These are phyloP conservation scores for Metrosideros polymorpha DNA, from an alignment of 441 rosid genomes.

Conservation along the genomic window DNA sequence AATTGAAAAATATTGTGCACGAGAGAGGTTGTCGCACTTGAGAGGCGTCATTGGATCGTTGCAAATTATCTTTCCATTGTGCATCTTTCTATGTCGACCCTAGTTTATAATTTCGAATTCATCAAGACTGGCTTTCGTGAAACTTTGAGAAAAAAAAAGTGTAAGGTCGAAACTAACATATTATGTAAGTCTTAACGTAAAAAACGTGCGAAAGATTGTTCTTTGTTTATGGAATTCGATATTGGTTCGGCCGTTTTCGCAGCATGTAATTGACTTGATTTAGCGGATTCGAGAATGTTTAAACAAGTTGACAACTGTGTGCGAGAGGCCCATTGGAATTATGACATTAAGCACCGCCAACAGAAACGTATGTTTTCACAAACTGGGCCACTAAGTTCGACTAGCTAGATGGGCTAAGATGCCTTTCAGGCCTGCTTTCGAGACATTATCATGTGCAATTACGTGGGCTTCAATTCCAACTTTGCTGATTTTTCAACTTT, in stretches of 20 bases:
- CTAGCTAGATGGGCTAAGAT: not conserved
- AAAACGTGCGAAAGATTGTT: not conserved
- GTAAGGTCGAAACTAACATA: not conserved
- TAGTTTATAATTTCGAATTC: not conserved
- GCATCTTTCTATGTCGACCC: no score
- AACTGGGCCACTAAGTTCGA: not conserved
- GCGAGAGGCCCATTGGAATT: not conserved
- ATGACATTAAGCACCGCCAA: not conserved
- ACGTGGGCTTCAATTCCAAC: not conserved
- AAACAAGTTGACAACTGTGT: not conserved
- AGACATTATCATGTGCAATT: no score
- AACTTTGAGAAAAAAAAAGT: not conserved
- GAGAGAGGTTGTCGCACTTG: rapidly evolving
- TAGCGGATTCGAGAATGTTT: not conserved
- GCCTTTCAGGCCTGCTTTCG: not conserved
- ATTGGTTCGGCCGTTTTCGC: not conserved
- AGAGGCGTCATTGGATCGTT: not conserved
- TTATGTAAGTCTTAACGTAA: not conserved
- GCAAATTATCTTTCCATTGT: not conserved
- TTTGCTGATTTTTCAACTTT: no score
- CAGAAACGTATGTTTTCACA: not conserved
- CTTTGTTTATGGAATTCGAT: not conserved
- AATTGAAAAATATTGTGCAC: not conserved
- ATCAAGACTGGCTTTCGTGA: rapidly evolving
- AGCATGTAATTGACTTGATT: not conserved